These are phyloP conservation scores for Pseudomicrostroma phylloplanum DNA, from an alignment of 1,284 basidiomycete species.

Conservation along the genomic window DNA sequence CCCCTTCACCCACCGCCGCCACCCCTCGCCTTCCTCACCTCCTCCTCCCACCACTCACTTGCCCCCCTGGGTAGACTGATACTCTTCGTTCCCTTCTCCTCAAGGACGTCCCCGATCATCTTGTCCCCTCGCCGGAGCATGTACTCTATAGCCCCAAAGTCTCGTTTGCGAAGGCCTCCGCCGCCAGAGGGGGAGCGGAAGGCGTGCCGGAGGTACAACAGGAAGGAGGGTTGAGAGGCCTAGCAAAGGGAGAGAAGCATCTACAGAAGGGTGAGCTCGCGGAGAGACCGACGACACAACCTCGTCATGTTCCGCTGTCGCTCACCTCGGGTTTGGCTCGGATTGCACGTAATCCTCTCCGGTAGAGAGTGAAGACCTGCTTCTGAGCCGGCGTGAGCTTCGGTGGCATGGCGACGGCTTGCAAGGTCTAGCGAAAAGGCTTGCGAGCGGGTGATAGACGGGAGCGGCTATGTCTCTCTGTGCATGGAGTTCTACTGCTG, in stretches of 20 bases:
- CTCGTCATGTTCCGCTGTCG: neutral
- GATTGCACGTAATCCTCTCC: constrained; percentile 37
- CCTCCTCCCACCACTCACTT: constrained; percentile 4
- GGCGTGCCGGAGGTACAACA: constrained; percentile 46
- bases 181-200: constrained; percentile 45
- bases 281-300: no score
- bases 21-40: neutral
- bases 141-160: constrained; percentile 48
- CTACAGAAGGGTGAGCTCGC: neutral
- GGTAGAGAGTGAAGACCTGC: constrained; percentile 38
- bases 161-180: constrained; percentile 34
- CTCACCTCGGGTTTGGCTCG: constrained; percentile 40
- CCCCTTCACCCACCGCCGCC: neutral
- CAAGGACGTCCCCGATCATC: constrained; percentile 39
- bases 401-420: neutral
- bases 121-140: constrained; percentile 37
- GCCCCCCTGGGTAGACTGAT: constrained; percentile 23
- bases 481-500: no score
- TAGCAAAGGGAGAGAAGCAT: constrained; percentile 9
- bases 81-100: constrained; percentile 34
- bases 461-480: no score
- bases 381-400: constrained; percentile 26
- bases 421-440: no score
- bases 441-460: no score
- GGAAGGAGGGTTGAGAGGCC: constrained; percentile 38